These are phyloP conservation scores for Sphaerosporella brunnea DNA, from an alignment of 495 filamentous ascomycete species.

Conservation along the genomic window DNA sequence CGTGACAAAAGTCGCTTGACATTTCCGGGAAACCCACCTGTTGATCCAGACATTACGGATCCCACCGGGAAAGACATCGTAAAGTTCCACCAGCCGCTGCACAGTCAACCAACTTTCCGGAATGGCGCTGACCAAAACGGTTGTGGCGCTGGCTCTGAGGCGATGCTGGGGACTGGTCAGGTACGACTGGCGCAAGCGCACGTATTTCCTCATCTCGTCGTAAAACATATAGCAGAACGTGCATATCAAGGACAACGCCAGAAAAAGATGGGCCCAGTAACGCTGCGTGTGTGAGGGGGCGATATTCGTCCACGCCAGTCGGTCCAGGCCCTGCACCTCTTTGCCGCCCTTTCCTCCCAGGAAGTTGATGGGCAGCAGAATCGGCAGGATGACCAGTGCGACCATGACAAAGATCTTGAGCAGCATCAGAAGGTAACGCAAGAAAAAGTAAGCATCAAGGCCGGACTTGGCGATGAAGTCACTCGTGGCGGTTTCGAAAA, in stretches of 20 bases:
- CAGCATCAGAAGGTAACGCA: slow-evolving; percentile 84
- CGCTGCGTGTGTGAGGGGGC: slow-evolving; percentile 46
- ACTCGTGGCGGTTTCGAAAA: slow-evolving; percentile 45
- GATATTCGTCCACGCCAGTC: slow-evolving; percentile 85
- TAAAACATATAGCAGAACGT: slow-evolving; percentile 85
- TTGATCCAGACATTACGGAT: slow-evolving; percentile 96
- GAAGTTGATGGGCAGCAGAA: slow-evolving; percentile 71
- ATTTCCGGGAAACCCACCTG: no score
- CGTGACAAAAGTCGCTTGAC: no score
- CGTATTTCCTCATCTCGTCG: slow-evolving; percentile 71
- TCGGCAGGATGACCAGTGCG: slow-evolving; percentile 59
- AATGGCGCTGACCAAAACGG: slow-evolving; percentile 79
- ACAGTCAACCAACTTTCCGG: slow-evolving; percentile 73
- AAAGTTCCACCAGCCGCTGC: slow-evolving; percentile 65
- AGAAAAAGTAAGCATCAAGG: slow-evolving; percentile 93
- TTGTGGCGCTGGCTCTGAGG: slow-evolving; percentile 86
- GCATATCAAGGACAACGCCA: slow-evolving; percentile 62
- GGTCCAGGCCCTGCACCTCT: slow-evolving; percentile 54
- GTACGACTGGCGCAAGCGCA: slow-evolving; percentile 84
- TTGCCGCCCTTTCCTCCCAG: slow-evolving; percentile 46
- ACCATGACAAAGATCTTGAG: slow-evolving; percentile 81
- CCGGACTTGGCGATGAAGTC: slow-evolving; percentile 91
- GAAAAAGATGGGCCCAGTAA: slow-evolving; percentile 75
- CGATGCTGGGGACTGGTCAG: slow-evolving; percentile 92
- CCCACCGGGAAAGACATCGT: slow-evolving; percentile 91